phyloP scores from a whole-genome alignment of 768 basidiomycete genomes.

The Lactarius sanguifluus region DNA sequence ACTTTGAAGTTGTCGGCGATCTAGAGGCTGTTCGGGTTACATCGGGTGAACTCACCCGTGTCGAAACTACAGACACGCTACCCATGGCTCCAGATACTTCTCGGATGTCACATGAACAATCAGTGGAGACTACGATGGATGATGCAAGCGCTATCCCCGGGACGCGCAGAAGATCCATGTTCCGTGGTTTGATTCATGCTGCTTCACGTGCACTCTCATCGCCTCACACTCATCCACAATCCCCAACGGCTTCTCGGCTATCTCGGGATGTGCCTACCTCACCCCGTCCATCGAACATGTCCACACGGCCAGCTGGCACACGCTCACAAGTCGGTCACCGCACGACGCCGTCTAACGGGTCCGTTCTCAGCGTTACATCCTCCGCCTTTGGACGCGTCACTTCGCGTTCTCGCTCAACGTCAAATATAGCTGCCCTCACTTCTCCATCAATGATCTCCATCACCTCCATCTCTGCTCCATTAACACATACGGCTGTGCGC shows the following conservation, averaged over 20 bases:
- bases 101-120: conserved; percentile 3
- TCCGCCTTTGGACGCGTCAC: conserved; percentile 48
- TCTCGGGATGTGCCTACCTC: conserved; percentile 6
- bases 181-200: conserved; percentile 37
- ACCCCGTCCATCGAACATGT: conserved; percentile 24
- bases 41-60: conserved; percentile 17
- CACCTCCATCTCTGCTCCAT: conserved; percentile 71
- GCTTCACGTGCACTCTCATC: conserved; percentile 26
- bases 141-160: not conserved
- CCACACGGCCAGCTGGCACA: conserved; percentile 18
- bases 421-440: conserved; percentile 42
- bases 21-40: conserved; percentile 27
- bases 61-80: conserved; percentile 25
- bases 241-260: conserved; percentile 1
- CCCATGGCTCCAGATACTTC: conserved; percentile 19
- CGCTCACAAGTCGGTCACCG: conserved; percentile 34
- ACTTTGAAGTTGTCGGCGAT: conserved; percentile 52
- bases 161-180: conserved; percentile 45
- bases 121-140: not conserved
- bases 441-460: conserved; percentile 72
- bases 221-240: not conserved
- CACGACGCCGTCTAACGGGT: conserved; percentile 41
- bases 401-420: conserved; percentile 44
- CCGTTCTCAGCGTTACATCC: conserved; percentile 35
- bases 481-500: conserved; percentile 68